Conservation (phyloP, 2,329 filamentous ascomycete genomes). For the Fonsecaea monophora region DNA sequence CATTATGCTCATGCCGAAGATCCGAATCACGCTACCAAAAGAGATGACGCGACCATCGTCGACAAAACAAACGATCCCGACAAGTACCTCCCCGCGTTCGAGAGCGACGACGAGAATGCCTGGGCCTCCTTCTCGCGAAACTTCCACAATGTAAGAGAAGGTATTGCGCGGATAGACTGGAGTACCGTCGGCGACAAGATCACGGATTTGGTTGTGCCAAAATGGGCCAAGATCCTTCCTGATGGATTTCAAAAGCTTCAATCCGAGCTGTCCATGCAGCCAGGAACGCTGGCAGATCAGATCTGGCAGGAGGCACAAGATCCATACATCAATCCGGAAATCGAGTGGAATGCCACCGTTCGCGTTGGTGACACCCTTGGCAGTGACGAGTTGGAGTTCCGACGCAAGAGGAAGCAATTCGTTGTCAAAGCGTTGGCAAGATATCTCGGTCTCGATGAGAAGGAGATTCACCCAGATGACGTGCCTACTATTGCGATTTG, state of each 20-base stretch:
- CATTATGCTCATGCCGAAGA: conserved; percentile 25
- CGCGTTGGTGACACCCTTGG: conserved; percentile 83
- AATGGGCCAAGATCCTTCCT: conserved; percentile 80
- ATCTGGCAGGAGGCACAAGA: conserved; percentile 94
- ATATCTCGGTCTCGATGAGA: conserved; percentile 79
- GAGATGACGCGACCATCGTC: conserved; percentile 31
- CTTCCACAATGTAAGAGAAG: conserved; percentile 50
- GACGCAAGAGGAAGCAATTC: conserved; percentile 70
- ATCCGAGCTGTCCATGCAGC: conserved; percentile 82
- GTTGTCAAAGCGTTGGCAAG: conserved; percentile 76
- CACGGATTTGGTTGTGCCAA: conserved; percentile 75
- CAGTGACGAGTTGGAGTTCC: conserved; percentile 78
- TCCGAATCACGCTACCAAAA: conserved; percentile 24
- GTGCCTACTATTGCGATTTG: conserved; percentile 93
- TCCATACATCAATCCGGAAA: conserved; percentile 82
- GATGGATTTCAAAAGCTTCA: conserved; percentile 82
- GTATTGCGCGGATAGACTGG: conserved; percentile 52
- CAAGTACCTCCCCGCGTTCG: conserved; percentile 32
- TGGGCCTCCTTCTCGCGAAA: conserved; percentile 60
- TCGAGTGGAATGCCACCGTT: conserved; percentile 79
- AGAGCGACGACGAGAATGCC: conserved; percentile 46
- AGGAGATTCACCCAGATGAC: conserved; percentile 88
- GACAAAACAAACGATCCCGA: conserved; percentile 32
- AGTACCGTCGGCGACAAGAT: conserved; percentile 60
- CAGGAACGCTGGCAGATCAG: conserved; percentile 86